A percentile compares a stretch with the other conserved stretches of the same genome.
These are phyloP conservation scores for Vicia faba DNA, from an alignment of 306 rosid species.

Conservation along the genomic window DNA sequence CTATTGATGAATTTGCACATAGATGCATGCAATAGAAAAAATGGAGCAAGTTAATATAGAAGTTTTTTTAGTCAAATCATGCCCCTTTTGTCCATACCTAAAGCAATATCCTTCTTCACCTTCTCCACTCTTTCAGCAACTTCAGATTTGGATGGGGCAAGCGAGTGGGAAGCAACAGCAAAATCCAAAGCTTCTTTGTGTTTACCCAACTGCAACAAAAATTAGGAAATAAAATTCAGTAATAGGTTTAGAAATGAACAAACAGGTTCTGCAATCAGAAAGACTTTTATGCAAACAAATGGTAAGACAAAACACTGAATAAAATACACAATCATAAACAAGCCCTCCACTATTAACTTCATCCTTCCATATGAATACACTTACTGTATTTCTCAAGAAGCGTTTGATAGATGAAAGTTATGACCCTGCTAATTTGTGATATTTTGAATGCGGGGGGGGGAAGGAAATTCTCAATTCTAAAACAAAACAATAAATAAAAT, in stretches of 20 bases:
- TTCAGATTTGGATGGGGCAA: conserved; percentile 72
- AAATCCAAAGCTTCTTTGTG: conserved; percentile 88
- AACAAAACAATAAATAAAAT: no score
- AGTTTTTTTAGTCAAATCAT: conserved; percentile 14
- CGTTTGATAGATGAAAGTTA: background rate
- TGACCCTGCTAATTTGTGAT: background rate
- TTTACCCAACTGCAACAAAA: conserved; percentile 71
- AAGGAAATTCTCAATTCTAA: no score
- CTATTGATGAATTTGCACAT: conserved; percentile 19
- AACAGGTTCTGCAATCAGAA: conserved; percentile 22
- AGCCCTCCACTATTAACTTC: conserved; percentile 11
- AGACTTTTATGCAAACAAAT: conserved; percentile 21
- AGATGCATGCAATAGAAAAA: background rate
- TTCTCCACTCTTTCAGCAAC: conserved; percentile 74
- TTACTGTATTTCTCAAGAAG: background rate
- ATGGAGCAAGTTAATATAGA: background rate
- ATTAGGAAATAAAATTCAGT: conserved; percentile 36
- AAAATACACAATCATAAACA: conserved; percentile 15
- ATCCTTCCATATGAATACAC: conserved; percentile 20
- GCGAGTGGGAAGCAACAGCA: conserved; percentile 63
- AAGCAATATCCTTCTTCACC: conserved; percentile 68
- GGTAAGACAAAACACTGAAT: conserved; percentile 5
- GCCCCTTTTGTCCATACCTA: conserved; percentile 54
- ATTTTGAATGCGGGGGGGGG: background rate
- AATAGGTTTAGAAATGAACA: conserved; percentile 21